These are phyloP conservation scores for Dimocarpus longan DNA, from an alignment of 345 rosid species.

Conservation along the genomic window DNA sequence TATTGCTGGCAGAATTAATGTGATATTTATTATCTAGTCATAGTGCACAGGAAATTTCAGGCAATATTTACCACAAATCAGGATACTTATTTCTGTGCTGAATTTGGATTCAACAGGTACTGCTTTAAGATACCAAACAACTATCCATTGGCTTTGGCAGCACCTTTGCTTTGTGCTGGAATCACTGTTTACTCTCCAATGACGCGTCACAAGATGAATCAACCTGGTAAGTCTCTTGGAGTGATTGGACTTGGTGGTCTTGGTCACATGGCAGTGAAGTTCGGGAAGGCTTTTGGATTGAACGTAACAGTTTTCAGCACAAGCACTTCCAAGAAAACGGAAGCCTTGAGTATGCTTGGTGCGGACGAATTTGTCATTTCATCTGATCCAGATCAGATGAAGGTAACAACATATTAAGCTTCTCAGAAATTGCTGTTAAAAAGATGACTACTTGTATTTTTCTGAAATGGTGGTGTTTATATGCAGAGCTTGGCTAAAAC, in stretches of 20 bases:
- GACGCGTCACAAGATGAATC: constrained; percentile 79
- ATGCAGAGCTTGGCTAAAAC: constrained; percentile 63
- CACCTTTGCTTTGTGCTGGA: constrained; percentile 92
- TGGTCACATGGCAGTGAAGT: constrained; percentile 95
- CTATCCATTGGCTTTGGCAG: constrained; percentile 74
- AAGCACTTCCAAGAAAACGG: constrained; percentile 74
- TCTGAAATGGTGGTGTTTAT: constrained; percentile 11
- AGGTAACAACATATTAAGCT: constrained; percentile 40
- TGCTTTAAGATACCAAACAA: constrained; percentile 69
- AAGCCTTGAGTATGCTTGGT: constrained; percentile 68
- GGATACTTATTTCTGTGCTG: constrained; percentile 1
- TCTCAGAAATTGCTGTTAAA: constrained; percentile 1
- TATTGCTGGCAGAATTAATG: neutral
- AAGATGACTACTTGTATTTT: neutral
- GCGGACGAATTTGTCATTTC: constrained; percentile 71
- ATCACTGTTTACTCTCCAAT: constrained; percentile 85
- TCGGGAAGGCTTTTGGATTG: constrained; percentile 92
- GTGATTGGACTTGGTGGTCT: constrained; percentile 94
- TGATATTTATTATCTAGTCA: neutral
- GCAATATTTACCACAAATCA: constrained; percentile 1
- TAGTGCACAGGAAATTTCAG: neutral
- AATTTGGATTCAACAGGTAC: constrained; percentile 52
- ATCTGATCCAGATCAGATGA: constrained; percentile 74
- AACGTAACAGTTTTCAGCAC: constrained; percentile 83
- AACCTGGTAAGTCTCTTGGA: constrained; percentile 78